These are phyloP conservation scores for Linnemannia schmuckeri DNA, from an alignment of 192 early-diverging fungal genomes.

Conservation along the genomic window DNA sequence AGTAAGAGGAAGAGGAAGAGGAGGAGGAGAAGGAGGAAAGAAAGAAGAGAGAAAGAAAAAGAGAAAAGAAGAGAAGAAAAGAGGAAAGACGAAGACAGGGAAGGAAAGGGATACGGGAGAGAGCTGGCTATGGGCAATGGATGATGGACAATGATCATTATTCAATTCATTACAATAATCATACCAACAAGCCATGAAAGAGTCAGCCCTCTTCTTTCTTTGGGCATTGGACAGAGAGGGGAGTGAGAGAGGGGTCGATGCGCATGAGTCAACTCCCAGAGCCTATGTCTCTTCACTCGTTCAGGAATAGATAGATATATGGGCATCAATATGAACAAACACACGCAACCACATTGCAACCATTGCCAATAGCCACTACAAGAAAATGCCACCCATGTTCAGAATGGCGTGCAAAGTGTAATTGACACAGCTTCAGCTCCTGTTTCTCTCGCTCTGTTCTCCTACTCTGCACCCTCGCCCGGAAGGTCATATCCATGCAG, in stretches of 20 bases:
- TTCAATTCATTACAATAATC: background rate
- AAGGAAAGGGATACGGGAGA: background rate
- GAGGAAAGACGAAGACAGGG: background rate
- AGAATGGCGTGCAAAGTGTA: background rate
- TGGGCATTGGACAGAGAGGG: no score
- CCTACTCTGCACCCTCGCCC: background rate
- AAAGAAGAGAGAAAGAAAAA: background rate
- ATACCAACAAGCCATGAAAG: background rate
- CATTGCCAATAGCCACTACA: background rate
- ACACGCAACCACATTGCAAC: background rate
- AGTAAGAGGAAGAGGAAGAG: background rate
- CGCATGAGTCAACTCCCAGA: conserved; percentile 4
- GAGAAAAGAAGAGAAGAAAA: background rate
- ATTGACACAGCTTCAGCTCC: background rate
- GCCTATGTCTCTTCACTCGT: background rate
- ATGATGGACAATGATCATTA: background rate
- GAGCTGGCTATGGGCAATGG: background rate
- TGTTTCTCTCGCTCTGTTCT: background rate
- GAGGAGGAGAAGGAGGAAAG: background rate
- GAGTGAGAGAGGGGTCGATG: background rate
- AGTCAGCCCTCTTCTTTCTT: no score
- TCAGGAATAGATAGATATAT: background rate
- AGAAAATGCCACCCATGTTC: background rate
- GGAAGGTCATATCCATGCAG: background rate
- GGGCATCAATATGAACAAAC: background rate